These are phyloP conservation scores for Saccharomyces jurei DNA, from an alignment of 805 yeast genomes.

Conservation along the genomic window DNA sequence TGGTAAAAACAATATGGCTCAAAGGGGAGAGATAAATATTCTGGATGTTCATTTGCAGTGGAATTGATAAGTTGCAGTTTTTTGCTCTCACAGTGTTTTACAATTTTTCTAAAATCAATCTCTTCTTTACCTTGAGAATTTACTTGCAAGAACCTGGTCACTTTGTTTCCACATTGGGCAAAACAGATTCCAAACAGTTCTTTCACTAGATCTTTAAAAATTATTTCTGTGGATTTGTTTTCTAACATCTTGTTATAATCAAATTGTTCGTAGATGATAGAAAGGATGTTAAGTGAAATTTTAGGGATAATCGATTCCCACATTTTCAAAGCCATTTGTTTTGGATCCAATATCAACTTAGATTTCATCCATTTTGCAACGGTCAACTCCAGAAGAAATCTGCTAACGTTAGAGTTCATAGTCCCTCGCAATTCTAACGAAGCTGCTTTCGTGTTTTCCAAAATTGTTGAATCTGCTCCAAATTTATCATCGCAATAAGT, in stretches of 20 bases:
- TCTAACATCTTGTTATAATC: conserved; percentile 21
- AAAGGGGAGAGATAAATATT: conserved; percentile 27
- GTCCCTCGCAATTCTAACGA: conserved; percentile 3
- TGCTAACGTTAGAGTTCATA: conserved; percentile 4
- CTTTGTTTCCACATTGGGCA: conserved; percentile 17
- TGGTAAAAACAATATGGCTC: conserved; percentile 32
- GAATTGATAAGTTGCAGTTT: conserved; percentile 17
- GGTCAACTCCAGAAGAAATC: conserved; percentile 8
- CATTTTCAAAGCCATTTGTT: conserved; percentile 20
- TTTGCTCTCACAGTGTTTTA: conserved; percentile 16
- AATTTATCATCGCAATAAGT: conserved; percentile 14
- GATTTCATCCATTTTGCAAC: conserved; percentile 20
- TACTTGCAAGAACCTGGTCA: conserved; percentile 5
- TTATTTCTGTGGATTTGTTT: conserved; percentile 17
- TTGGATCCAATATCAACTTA: conserved; percentile 5
- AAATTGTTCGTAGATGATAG: conserved; percentile 28
- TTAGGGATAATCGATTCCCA: conserved; percentile 28
- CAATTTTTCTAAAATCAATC: conserved; percentile 16
- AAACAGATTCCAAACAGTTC: conserved; percentile 23
- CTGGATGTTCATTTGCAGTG: conserved; percentile 28
- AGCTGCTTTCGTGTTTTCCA: conserved; percentile 6
- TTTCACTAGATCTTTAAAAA: conserved; percentile 23
- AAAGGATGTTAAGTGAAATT: conserved; percentile 26
- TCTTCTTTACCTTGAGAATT: background rate
- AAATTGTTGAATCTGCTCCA: conserved; percentile 1